Evolutionary conservation across 331 rosid genomes (phyloP), one percentile per base, ranked within the genome.

Genomic region (Pyrus hybrid): DNA sequence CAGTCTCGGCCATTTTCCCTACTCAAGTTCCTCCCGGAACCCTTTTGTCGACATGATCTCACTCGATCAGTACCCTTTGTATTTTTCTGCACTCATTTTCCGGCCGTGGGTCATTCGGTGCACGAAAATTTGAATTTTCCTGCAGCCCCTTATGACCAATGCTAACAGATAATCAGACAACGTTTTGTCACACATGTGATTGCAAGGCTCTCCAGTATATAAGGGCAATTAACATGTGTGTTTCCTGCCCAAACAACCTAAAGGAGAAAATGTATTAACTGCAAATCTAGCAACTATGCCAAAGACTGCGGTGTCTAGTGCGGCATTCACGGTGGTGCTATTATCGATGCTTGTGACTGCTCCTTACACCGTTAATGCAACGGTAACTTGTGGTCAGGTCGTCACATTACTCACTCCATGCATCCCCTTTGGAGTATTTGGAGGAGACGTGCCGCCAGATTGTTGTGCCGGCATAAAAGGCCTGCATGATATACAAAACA

Each of bases 391-490:
- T 67, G 87, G 68, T 0, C 83, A 91, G 70, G 77, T 85, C 4
- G 85, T 86, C 0, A 45, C 69, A 3, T 85, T 81, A 68, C 81
- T 91, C 6, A 70, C 75, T 12, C 93, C 96, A 60, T 91, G 91
- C 82, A 85, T 91, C 43, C 62, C 75, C 67, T 88, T 82, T 70
- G 93, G 68, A 21, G 82, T 87, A 18, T 0, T 85, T 0, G 96
- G 96, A n/a, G 93, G 90, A n/a, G 58, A 29, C 0, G 93, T 88
- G 13, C 41, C 88, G 1, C 74, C 84, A 0, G 22, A 66, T 41
- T 91, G 96, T 41, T 90, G 93, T 26, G 81, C 84, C 29, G 96
- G 96, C 17, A 2, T 90, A 4, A 9, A 82, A 28, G 53, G 85
- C 3, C 68, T 90, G 2, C 85, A 86, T 33, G 87, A 85, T 9